These are phyloP conservation scores for Wallemia mellicola DNA, from an alignment of 1,284 basidiomycete species.

Conservation along the genomic window DNA sequence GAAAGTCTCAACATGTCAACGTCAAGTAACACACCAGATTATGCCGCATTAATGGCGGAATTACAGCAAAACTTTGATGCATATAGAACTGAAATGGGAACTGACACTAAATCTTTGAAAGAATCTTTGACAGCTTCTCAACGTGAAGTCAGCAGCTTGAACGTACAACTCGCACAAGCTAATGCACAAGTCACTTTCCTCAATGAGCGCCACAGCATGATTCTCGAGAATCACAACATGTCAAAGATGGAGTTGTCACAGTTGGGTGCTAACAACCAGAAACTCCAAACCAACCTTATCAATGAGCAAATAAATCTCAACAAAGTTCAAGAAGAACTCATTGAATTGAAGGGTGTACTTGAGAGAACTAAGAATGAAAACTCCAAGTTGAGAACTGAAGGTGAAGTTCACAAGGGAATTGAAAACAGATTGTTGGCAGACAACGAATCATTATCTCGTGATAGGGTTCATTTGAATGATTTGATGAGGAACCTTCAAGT, in stretches of 20 bases:
- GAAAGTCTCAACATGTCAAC: conserved; percentile 16
- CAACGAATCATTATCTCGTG: background rate
- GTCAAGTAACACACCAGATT: conserved; percentile 6
- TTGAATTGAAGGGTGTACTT: background rate
- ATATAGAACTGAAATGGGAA: conserved; percentile 43
- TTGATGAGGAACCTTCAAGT: background rate
- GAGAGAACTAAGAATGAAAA: background rate
- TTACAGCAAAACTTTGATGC: conserved; percentile 43
- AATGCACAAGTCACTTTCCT: conserved; percentile 45
- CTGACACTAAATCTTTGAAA: conserved; percentile 34
- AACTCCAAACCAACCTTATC: background rate
- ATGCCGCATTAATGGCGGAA: conserved; percentile 25
- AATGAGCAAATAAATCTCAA: background rate
- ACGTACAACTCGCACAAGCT: conserved; percentile 40
- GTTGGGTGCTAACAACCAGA: background rate
- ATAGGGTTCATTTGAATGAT: background rate
- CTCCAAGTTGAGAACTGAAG: background rate
- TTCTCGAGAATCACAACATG: background rate
- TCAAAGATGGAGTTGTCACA: background rate
- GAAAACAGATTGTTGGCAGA: background rate
- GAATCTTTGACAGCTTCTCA: conserved; percentile 36
- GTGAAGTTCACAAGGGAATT: background rate
- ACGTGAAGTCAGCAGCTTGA: conserved; percentile 32
- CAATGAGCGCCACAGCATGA: conserved; percentile 16
- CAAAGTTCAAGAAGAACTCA: background rate